Conservation (phyloP, 129 eudicot species). For the Lactuca saligna region DNA sequence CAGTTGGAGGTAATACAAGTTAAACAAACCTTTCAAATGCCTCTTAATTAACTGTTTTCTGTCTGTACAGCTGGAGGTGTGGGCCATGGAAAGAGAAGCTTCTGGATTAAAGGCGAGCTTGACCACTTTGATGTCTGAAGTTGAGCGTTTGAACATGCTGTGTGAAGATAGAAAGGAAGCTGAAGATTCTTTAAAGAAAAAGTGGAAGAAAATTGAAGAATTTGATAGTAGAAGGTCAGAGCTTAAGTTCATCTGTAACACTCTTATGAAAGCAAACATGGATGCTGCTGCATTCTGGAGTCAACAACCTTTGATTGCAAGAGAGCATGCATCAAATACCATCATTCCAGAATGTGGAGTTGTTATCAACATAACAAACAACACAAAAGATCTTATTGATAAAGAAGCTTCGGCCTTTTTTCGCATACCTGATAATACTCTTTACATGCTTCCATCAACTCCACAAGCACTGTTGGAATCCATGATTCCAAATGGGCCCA, state of each 20-base stretch:
- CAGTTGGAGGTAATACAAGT: constrained; percentile 72
- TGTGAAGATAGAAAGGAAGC: constrained; percentile 88
- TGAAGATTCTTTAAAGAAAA: constrained; percentile 80
- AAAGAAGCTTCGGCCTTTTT: constrained; percentile 73
- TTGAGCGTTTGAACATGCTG: constrained; percentile 68
- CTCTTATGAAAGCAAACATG: constrained; percentile 74
- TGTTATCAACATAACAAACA: constrained; percentile 53
- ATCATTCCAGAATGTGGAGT: constrained; percentile 72
- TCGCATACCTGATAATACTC: constrained; percentile 76
- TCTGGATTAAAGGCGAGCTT: constrained; percentile 88
- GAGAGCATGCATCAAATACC: constrained; percentile 88
- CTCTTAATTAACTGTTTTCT: neutral
- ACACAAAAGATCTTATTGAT: constrained; percentile 67
- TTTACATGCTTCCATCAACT: constrained; percentile 95
- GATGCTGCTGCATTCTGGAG: constrained; percentile 90
- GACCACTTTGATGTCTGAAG: constrained; percentile 73
- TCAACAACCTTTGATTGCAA: constrained; percentile 79
- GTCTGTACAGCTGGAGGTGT: constrained; percentile 72
- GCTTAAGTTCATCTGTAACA: constrained; percentile 65
- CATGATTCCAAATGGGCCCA: constrained; percentile 59
- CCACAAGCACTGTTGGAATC: constrained; percentile 95
- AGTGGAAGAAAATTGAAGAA: constrained; percentile 95
- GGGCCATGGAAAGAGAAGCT: constrained; percentile 96
- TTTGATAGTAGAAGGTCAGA: constrained; percentile 93
- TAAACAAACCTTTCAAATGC: neutral